Base-by-base conservation (phyloP, 345 rosid genomes). In the Lagerstroemia speciosa region DNA sequence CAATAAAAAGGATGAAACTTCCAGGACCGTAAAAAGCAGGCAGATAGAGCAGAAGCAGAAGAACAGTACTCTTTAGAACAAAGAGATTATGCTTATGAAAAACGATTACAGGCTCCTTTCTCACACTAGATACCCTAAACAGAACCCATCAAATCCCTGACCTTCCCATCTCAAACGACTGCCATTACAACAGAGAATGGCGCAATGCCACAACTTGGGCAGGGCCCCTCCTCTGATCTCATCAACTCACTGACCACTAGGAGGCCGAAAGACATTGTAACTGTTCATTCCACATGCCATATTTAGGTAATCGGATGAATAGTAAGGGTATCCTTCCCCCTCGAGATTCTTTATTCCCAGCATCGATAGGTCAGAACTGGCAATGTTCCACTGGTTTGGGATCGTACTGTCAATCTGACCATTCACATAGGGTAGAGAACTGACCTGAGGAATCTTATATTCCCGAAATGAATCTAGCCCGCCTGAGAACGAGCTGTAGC, bases 251-350 rank as follows among this genome's bases (percentile, higher is more conserved):
- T 81, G 91, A 37, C 97, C 89, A 40, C 83, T 87, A n/a, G 93
- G 87, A 65, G 97, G 93, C 75, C 87, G 81, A 80, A 76, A 89
- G 65, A 80, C 83, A 8, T 84, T 69, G 69, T 85, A 86, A 33
- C 94, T 82, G 67, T 85, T 90, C 74, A 83, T 78, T 31, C 86
- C 74, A 71, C 84, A 73, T 31, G 98, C 78, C 79, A 82, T 57
- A 76, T 84, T 87, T 34, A 89, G 67, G 67, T 82, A 83, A 16
- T 83, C 89, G 0, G 85, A 79, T 24, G 65, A 58, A 41, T 53
- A 83, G 69, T 77, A 85, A 8, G 84, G 86, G 67, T 84, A 76
- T 33, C 78, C 76, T 30, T 86, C 92, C 43, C 78, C 78, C 30
- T 87, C 87, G 2, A 77, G 72, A 41, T 76, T 82, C 80, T 85